Evolutionary conservation across 352 stramenopile species (phyloP), one percentile per base, ranked within the genome.

Genomic region (Pythium angustatum): DNA sequence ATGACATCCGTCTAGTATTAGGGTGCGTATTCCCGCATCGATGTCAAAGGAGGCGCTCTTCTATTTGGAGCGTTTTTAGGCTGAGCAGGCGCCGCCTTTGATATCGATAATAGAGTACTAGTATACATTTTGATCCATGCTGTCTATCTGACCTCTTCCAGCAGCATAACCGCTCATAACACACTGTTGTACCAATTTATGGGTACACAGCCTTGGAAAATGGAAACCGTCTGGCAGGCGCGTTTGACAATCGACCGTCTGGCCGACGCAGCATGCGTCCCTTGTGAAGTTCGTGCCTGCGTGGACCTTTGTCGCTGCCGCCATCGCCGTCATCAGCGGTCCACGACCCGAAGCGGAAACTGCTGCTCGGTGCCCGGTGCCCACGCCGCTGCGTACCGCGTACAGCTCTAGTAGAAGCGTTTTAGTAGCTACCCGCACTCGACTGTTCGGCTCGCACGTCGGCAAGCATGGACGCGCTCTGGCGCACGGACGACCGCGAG

Each of bases 381-480:
- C 4, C 19, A 11, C 36, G 26, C 27, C 24, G 14, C 28, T 17
- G 50, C 31, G 15, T 14, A n/a, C n/a, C n/a, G n/a, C n/a, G n/a
- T n/a, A n/a, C n/a, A n/a, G n/a, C n/a, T n/a, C n/a, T n/a, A n/a
- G n/a, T n/a, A n/a, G n/a, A n/a, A n/a, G n/a, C n/a, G n/a, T n/a
- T n/a, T n/a, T n/a, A n/a, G n/a, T 10, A 28, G 19, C 6, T 6
- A 1, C 2, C 19, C 12, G 40, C 40, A 24, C 11, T 43, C 11
- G n/a, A 27, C 40, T 27, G 40, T 47, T 43, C 11, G 12, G 1
- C 48, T 33, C 45, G 41, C 48, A 15, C 27, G 15, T 43, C 15
- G 26, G 26, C 7, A 3, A 66, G 10, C 51, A 71, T 79, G 72
- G 72, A 79, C 41, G 52, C 73, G 22, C 72, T 79, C 44, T 79